phyloP scores from a whole-genome alignment of 768 basidiomycete species.

The Pisolithus sp. region DNA sequence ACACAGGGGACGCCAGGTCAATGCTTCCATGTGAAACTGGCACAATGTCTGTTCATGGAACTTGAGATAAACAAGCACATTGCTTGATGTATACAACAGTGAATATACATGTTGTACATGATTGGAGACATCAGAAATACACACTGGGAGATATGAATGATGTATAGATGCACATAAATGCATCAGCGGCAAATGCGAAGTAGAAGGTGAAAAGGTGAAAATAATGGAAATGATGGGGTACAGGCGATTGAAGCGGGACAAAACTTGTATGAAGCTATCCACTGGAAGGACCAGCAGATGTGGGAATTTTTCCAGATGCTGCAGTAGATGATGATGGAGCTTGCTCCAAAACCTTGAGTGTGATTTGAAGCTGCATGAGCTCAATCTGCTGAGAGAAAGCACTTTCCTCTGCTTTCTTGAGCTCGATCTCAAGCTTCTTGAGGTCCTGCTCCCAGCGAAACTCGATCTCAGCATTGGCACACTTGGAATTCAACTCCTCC shows the following conservation, averaged over 20 bases:
- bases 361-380: not conserved
- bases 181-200: not conserved
- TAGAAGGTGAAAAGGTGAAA: not conserved
- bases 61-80: not conserved
- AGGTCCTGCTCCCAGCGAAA: not conserved
- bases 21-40: not conserved
- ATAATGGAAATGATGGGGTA: too few species aligned
- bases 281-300: not conserved
- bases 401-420: constrained; percentile 2
- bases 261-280: not conserved
- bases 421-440: constrained; percentile 1
- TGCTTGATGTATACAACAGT: not conserved
- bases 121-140: not conserved
- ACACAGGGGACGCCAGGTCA: not conserved
- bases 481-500: not conserved
- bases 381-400: not conserved
- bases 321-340: not conserved
- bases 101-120: not conserved
- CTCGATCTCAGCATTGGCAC: not conserved
- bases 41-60: not conserved
- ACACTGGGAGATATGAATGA: not conserved
- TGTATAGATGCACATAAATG: not conserved
- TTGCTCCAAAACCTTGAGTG: not conserved
- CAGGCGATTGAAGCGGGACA: not conserved
- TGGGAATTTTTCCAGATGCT: too few species aligned